A percentile compares a stretch with the other conserved stretches of the same genome.
phyloP scores from a whole-genome alignment of 1,284 basidiomycete genomes.

The Phylloboletellus chloephorus region DNA sequence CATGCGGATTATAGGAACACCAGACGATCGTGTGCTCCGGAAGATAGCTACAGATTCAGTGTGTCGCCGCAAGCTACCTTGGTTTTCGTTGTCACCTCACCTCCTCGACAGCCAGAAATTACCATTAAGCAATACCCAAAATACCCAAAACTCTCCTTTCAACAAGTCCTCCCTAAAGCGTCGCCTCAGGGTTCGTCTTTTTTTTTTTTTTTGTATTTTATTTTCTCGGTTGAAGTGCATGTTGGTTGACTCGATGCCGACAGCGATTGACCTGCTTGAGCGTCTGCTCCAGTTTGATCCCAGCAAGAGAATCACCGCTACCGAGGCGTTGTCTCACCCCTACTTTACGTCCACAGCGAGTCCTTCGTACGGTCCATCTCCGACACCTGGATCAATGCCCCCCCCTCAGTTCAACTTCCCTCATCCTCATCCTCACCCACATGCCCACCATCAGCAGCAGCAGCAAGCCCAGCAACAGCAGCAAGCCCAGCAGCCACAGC shows the following conservation, averaged over 20 bases:
- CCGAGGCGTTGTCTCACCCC: constrained; percentile 87
- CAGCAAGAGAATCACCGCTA: constrained; percentile 85
- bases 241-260: constrained; percentile 10
- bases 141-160: constrained; percentile 87
- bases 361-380: constrained; percentile 42
- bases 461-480: constrained; percentile 44
- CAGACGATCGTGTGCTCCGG: constrained; percentile 82
- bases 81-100: constrained; percentile 12
- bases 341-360: constrained; percentile 74
- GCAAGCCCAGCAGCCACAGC: constrained; percentile 33
- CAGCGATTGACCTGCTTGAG: constrained; percentile 93
- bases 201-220: no score
- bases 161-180: constrained; percentile 88
- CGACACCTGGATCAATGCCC: constrained; percentile 54
- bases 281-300: constrained; percentile 97
- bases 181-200: constrained; percentile 68
- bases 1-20: constrained; percentile 95
- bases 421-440: constrained; percentile 57
- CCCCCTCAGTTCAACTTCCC: constrained; percentile 67
- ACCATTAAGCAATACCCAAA: constrained; percentile 84
- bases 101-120: constrained; percentile 73
- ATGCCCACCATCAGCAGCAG: constrained; percentile 41
- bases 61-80: constrained; percentile 24
- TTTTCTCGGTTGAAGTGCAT: not conserved
- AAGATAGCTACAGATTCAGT: constrained; percentile 93